Evolutionary conservation across 306 rosid species (phyloP).

Genomic region (Cotoneaster glaucophyllus): DNA sequence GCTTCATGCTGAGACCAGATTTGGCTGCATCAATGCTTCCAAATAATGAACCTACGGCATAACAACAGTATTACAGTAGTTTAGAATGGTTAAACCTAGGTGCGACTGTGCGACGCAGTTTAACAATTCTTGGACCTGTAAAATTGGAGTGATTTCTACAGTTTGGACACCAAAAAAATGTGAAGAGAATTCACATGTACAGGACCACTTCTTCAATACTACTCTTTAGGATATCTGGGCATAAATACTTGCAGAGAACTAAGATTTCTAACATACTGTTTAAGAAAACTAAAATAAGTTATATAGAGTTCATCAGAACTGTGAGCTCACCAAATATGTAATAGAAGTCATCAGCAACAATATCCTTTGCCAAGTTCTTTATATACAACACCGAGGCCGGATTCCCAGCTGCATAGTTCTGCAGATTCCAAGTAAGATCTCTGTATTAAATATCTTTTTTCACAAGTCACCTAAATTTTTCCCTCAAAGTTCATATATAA

Average conservation of each 20-base stretch:
- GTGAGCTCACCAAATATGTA: constrained; percentile 73
- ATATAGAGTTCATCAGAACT: not conserved
- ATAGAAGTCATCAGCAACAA: constrained; percentile 65
- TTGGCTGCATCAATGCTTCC: constrained; percentile 66
- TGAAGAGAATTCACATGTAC: not conserved
- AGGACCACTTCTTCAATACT: not conserved
- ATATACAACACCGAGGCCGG: constrained; percentile 82
- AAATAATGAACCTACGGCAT: constrained; percentile 68
- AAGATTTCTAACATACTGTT: not conserved
- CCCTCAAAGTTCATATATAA: no score
- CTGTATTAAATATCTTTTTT: constrained; percentile 9
- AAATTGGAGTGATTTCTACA: not conserved
- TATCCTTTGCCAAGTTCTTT: constrained; percentile 94
- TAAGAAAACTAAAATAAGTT: not conserved
- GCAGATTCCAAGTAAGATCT: constrained; percentile 32
- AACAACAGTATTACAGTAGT: not conserved
- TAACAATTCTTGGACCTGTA: not conserved
- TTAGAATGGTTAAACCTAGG: not conserved
- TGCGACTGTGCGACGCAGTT: not conserved
- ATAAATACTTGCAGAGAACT: not conserved
- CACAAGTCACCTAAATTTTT: not conserved
- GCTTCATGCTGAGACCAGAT: constrained; percentile 64
- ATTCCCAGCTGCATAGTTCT: constrained; percentile 83
- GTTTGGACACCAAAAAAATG: not conserved
- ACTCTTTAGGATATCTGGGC: not conserved